Evolutionary conservation across 192 early-diverging fungal species (phyloP).

Genomic region (Backusella westeae): DNA sequence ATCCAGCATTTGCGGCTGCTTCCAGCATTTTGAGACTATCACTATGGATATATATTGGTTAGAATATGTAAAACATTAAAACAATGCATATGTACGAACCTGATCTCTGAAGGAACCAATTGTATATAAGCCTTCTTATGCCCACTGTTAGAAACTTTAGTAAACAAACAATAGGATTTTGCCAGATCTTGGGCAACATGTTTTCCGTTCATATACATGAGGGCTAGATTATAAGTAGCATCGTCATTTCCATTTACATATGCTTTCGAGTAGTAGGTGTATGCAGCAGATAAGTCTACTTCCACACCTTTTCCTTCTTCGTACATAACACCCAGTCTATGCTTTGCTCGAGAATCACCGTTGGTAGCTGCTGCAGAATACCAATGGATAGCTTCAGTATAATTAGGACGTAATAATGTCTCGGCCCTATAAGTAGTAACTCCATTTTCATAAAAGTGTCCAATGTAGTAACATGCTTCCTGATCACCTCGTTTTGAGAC

Average conservation of each 20-base stretch:
- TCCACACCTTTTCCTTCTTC: background rate
- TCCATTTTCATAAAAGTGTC: too few relatives aligned
- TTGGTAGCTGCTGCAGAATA: background rate
- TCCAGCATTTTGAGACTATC: too few relatives aligned
- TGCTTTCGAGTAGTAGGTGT: background rate
- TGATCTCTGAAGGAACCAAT: background rate
- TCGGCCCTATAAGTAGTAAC: too few relatives aligned
- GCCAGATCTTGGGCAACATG: too few relatives aligned
- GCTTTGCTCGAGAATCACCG: background rate
- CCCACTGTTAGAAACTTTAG: background rate
- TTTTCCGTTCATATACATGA: too few relatives aligned
- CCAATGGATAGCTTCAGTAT: background rate
- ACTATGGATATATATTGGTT: background rate
- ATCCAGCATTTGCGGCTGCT: background rate
- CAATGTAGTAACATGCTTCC: background rate
- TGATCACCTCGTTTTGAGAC: background rate
- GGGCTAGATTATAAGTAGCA: background rate
- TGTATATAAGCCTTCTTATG: background rate
- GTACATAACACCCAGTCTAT: background rate
- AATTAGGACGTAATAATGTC: background rate
- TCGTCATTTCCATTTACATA: fast-evolving
- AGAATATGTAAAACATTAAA: background rate
- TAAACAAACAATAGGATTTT: too few relatives aligned
- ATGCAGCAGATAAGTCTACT: background rate
- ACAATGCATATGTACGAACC: background rate